A percentile compares a stretch with the other conserved stretches of the same genome.
phyloP scores from a whole-genome alignment of 345 rosid genomes.

The Physaria fendleri region DNA sequence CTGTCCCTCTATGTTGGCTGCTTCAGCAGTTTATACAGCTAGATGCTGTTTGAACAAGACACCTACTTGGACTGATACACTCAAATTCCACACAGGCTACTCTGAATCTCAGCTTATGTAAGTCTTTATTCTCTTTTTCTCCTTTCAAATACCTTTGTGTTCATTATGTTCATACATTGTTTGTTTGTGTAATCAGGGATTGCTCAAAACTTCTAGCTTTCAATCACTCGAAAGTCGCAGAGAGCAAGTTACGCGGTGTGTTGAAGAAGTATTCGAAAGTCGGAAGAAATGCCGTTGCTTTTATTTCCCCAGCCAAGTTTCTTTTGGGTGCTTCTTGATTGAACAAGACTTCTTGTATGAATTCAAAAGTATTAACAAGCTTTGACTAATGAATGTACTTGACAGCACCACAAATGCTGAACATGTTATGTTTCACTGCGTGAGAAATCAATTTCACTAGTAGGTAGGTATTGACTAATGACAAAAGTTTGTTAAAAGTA shows the following conservation, averaged over 20 bases:
- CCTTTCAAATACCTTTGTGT: neutral
- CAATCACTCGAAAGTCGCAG: constrained; percentile 45
- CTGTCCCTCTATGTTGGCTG: constrained; percentile 79
- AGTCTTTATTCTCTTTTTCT: constrained; percentile 5
- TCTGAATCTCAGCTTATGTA: constrained; percentile 53
- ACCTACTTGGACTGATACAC: constrained; percentile 69
- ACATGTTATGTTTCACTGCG: no score
- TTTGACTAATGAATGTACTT: no score
- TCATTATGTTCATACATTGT: neutral
- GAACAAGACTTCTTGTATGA: constrained; percentile 7
- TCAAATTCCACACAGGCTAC: constrained; percentile 68
- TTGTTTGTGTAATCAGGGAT: constrained; percentile 41
- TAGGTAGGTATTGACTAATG: no score
- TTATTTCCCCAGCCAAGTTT: constrained; percentile 46
- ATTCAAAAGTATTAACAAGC: no score
- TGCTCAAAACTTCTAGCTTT: constrained; percentile 55
- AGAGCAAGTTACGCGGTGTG: constrained; percentile 51
- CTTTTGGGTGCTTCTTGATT: constrained; percentile 35
- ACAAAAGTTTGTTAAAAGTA: no score
- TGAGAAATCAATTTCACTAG: no score
- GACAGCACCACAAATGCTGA: no score
- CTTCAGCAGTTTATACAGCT: constrained; percentile 92
- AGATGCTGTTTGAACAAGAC: constrained; percentile 48
- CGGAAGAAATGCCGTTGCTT: constrained; percentile 46
- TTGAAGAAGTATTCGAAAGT: constrained; percentile 53